A percentile compares a stretch with the other conserved stretches of the same genome.
These are phyloP conservation scores for Bauhinia variegata DNA, from an alignment of 306 rosid species.

Conservation along the genomic window DNA sequence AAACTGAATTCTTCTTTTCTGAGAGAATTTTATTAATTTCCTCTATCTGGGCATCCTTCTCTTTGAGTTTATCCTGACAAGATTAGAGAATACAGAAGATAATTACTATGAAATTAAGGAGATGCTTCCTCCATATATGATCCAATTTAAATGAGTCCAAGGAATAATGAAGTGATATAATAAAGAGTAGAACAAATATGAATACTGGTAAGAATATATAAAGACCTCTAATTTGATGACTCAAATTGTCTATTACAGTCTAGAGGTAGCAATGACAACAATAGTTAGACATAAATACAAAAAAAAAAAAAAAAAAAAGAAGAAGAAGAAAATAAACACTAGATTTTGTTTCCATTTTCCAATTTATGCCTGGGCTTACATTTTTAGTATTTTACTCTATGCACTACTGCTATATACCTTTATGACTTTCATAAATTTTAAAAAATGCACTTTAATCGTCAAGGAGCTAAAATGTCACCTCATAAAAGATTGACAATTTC, in stretches of 20 bases:
- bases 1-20: constrained; percentile 58
- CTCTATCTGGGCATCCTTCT: constrained; percentile 63
- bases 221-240: not conserved
- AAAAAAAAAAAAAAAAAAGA: too few relatives aligned
- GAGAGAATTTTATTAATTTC: constrained; percentile 56
- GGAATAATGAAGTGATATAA: not conserved
- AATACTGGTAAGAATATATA: not conserved
- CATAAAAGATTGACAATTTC: too few relatives aligned
- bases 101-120: not conserved
- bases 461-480: too few relatives aligned
- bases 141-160: not conserved
- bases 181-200: not conserved
- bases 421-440: too few relatives aligned
- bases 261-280: too few relatives aligned
- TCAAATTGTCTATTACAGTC: not conserved
- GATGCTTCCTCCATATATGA: constrained; percentile 12
- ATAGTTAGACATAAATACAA: too few relatives aligned
- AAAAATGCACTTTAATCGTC: too few relatives aligned
- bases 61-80: constrained; percentile 68
- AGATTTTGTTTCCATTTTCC: too few relatives aligned
- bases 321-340: too few relatives aligned
- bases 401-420: too few relatives aligned
- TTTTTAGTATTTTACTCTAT: too few relatives aligned
- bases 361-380: too few relatives aligned
- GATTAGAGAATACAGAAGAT: constrained; percentile 9